Conservation (phyloP, 129 eudicot genomes). For the Deinandra increscens region DNA sequence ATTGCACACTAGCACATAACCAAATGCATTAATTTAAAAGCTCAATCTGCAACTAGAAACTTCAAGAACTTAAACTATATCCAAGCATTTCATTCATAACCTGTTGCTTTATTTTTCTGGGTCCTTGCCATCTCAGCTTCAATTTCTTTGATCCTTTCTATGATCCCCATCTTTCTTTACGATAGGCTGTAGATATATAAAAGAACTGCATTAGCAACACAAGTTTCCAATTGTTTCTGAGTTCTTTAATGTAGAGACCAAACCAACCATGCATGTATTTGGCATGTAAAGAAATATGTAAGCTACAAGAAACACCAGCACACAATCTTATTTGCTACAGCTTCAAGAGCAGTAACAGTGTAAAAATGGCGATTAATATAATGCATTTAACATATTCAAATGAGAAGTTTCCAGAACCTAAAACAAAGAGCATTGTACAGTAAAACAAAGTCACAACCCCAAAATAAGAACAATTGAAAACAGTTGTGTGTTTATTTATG, state of each 20-base stretch:
- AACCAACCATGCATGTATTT: background rate
- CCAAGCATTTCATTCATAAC: slow-evolving; percentile 33
- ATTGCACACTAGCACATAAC: background rate
- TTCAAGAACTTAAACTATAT: slow-evolving; percentile 14
- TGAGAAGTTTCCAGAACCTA: too few relatives aligned
- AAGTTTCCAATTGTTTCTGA: background rate
- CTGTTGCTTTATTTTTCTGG: slow-evolving; percentile 98
- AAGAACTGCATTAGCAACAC: slow-evolving; percentile 18
- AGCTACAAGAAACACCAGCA: background rate
- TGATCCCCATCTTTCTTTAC: slow-evolving; percentile 75
- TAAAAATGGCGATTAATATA: background rate
- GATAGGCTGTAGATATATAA: slow-evolving; percentile 25
- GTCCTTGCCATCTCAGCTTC: slow-evolving; percentile 99
- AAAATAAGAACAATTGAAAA: too few relatives aligned
- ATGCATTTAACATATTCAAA: background rate
- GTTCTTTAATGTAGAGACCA: background rate
- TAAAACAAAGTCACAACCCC: too few relatives aligned
- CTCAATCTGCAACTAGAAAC: background rate
- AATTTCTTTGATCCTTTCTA: slow-evolving; percentile 89
- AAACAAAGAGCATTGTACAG: too few relatives aligned
- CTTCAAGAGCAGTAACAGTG: slow-evolving; percentile 6
- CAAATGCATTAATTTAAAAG: background rate
- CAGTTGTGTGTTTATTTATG: too few relatives aligned
- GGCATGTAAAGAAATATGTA: background rate
- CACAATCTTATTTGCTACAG: background rate